Percentiles rank a stretch among this genome's conserved stretches.
Evolutionary conservation across 257 asterid species (phyloP).

Genomic region (Salvia miltiorrhiza): DNA sequence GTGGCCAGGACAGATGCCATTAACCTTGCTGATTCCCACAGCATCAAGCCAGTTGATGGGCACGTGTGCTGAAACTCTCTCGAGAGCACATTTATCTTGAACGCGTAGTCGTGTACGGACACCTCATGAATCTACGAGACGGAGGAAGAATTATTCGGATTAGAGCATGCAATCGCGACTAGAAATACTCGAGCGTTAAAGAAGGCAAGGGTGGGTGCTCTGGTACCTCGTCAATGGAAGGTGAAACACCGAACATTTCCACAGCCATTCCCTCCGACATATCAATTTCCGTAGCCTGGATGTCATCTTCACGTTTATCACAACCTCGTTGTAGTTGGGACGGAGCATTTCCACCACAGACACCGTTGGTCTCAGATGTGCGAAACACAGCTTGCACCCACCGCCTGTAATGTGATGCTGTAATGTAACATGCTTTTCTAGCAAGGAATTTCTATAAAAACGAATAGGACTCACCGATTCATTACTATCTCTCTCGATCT

Average conservation of each 20-base stretch:
- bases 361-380: conserved; percentile 20
- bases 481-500: conserved; percentile 80
- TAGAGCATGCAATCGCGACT: not conserved
- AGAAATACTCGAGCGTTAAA: not conserved
- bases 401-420: conserved; percentile 49
- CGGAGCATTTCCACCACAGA: conserved; percentile 17
- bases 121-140: conserved; percentile 51
- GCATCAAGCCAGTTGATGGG: conserved; percentile 89
- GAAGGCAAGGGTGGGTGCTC: conserved; percentile 8
- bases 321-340: conserved; percentile 16
- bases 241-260: conserved; percentile 66
- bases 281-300: conserved; percentile 49
- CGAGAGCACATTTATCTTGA: conserved; percentile 74
- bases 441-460: not conserved
- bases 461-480: conserved; percentile 58
- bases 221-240: conserved; percentile 70
- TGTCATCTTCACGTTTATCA: conserved; percentile 27
- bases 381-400: conserved; percentile 97
- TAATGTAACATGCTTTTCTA: not conserved
- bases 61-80: conserved; percentile 93
- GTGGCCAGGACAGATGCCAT: conserved; percentile 82
- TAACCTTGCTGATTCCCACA: conserved; percentile 91
- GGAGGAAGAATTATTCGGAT: not conserved
- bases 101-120: conserved; percentile 35
- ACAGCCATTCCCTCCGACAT: conserved; percentile 74